phyloP scores from a whole-genome alignment of 371 early-diverging fungal genomes.

The Fennellomyces sp. region DNA sequence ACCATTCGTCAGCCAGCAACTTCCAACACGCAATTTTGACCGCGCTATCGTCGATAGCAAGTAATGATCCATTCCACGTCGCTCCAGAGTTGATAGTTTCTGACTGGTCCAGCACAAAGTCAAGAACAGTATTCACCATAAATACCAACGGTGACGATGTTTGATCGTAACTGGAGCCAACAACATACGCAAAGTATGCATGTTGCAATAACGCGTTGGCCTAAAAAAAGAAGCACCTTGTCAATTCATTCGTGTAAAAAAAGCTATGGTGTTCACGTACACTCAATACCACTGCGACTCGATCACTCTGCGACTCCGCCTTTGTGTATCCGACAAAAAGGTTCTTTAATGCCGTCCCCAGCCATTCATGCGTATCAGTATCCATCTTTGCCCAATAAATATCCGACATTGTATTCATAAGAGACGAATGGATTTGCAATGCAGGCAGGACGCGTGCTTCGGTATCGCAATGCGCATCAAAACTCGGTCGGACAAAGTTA shows the following conservation, averaged over 20 bases:
- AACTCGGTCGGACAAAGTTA: constrained; percentile 29
- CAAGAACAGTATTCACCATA: constrained; percentile 23
- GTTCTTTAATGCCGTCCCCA: neutral
- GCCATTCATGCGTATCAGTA: constrained; percentile 12
- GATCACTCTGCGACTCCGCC: neutral
- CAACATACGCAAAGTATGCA: constrained; percentile 25
- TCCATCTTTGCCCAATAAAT: constrained; percentile 34
- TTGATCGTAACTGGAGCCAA: neutral
- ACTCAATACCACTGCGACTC: constrained; percentile 12
- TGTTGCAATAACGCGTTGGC: constrained; percentile 39
- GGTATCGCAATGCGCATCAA: constrained; percentile 8
- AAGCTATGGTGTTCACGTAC: constrained; percentile 15
- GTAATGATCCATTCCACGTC: constrained; percentile 47
- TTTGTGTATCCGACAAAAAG: neutral
- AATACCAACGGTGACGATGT: constrained; percentile 4
- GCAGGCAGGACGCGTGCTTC: constrained; percentile 40
- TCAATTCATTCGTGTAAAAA: neutral
- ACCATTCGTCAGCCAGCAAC: constrained; percentile 59
- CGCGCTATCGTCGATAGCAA: constrained; percentile 25
- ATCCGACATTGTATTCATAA: constrained; percentile 47
- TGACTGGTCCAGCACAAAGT: constrained; percentile 17
- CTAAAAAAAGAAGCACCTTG: constrained; percentile 14
- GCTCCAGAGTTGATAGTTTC: neutral
- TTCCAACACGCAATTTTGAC: constrained; percentile 58
- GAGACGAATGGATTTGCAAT: constrained; percentile 48